Base-by-base conservation (phyloP, 306 rosid genomes). In the Cajanus cajan region DNA sequence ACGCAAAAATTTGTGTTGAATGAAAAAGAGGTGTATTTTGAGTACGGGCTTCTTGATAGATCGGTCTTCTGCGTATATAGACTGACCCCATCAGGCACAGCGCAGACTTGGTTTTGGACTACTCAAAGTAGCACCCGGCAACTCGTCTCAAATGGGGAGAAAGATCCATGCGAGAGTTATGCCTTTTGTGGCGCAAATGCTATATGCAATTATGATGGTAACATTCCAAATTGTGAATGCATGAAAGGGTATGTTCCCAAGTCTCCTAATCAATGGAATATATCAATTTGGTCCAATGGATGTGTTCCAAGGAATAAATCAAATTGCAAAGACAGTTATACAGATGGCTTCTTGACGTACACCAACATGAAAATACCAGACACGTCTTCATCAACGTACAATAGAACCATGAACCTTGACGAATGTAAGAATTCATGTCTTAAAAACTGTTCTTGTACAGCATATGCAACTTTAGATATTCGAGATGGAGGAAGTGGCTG, bases 401-500 rank as follows among this genome's bases (percentile, higher is more conserved):
- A 10, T 16, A 40, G 14, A 43, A 67, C 15, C 67, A 41, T 34
- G 76, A 33, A 47, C 44, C 73, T 33, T 22, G 70, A 74, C 12
- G 82, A 80, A 12, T 84, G 82, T 52, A 15, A 34, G 22, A 39
- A 15, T 1, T 12, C 10, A 2, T 84, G 87, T 45, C 12, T 58
- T 34, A 16, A 65, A 0, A 76, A 76, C 44, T 84, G 85, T 28
- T 84, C 84, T 2, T 68, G 28, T 34, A 15, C 12, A 61, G 83
- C 83, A 9, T 68, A 24, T 41, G 57, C 55, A 24, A 68, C 13
- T 68, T 68, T 68, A 7, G 37, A 37, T 64, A 19, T 69, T 6
- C 16, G 71, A 13, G 1, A 22, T 4, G 66, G 50, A 2, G 80
- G 78, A 40, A 67, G 59, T 34, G 87, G 86, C 11, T 82, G 87